A percentile compares a stretch with the other conserved stretches of the same genome.
phyloP scores from a whole-genome alignment of 169 alveolate species.

The Miamiensis avidus region DNA sequence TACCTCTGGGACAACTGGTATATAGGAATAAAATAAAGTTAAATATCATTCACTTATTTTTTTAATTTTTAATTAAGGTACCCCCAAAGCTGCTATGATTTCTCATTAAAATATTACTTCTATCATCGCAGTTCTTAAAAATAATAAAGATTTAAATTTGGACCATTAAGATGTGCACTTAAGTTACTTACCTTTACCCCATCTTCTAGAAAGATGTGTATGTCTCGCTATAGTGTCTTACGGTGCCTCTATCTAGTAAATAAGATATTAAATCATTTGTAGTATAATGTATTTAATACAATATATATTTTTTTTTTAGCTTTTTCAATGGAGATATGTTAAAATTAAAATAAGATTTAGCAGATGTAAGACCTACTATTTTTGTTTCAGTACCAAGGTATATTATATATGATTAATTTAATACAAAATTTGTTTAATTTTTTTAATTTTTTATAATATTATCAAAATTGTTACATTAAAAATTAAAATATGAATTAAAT shows the following conservation, averaged over 20 bases:
- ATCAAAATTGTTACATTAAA: neutral
- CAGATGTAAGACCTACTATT: constrained; percentile 40
- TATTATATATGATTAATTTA: neutral
- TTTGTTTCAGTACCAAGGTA: constrained; percentile 53
- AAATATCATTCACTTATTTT: too few species aligned
- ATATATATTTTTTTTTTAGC: constrained; percentile 1
- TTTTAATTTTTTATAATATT: neutral
- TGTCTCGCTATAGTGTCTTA: constrained; percentile 3
- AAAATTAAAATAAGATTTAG: constrained; percentile 45
- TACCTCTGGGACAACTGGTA: too few species aligned
- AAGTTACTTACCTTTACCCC: constrained; percentile 66
- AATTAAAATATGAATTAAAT: neutral
- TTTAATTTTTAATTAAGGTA: too few species aligned
- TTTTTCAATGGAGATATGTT: constrained; percentile 29
- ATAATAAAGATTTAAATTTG: constrained; percentile 37
- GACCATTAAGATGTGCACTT: constrained; percentile 40
- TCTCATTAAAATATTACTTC: constrained; percentile 12
- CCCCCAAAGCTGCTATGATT: constrained; percentile 28
- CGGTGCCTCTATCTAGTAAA: constrained; percentile 60
- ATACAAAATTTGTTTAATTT: neutral
- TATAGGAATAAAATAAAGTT: too few species aligned
- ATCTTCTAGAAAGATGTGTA: constrained; percentile 59
- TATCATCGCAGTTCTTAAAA: constrained; percentile 1
- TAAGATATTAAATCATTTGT: constrained; percentile 45
- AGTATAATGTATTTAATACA: neutral